phyloP scores from a whole-genome alignment of 371 early-diverging fungal genomes.

The Mortierella sp. region DNA sequence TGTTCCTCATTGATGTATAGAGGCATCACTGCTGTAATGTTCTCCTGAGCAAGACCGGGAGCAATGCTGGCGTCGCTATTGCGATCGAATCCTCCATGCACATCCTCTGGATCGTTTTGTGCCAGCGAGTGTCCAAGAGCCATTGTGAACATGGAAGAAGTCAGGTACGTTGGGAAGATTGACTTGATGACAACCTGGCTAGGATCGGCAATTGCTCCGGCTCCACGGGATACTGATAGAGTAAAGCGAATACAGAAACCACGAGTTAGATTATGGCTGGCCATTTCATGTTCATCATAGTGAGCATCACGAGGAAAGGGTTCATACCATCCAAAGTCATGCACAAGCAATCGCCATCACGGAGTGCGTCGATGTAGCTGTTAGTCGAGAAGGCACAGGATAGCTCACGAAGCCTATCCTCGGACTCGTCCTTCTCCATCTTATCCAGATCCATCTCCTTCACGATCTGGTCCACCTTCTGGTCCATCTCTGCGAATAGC shows the following conservation, averaged over 20 bases:
- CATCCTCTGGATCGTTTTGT: conserved; percentile 33
- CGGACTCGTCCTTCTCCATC: conserved; percentile 37
- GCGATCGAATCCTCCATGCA: conserved; percentile 56
- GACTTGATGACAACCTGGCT: conserved; percentile 54
- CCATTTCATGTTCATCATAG: too few relatives aligned
- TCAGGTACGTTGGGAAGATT: conserved; percentile 54
- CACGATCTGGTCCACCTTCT: conserved; percentile 42
- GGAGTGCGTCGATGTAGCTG: conserved; percentile 52
- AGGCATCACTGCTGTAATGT: conserved; percentile 54
- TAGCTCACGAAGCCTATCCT: conserved; percentile 36
- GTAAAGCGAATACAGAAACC: not conserved
- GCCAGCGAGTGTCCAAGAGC: conserved; percentile 47
- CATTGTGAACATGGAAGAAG: conserved; percentile 54
- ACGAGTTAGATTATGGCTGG: not conserved
- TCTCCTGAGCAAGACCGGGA: conserved; percentile 41
- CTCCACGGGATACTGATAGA: conserved; percentile 33
- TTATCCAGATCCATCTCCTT: conserved; percentile 39
- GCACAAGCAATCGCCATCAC: conserved; percentile 56
- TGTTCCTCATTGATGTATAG: conserved; percentile 55
- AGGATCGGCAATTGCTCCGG: conserved; percentile 55
- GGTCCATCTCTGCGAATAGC: conserved; percentile 50
- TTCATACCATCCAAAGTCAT: conserved; percentile 52
- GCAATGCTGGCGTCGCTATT: conserved; percentile 38
- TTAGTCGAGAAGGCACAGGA: conserved; percentile 56
- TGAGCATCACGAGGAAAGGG: not conserved